Base-by-base conservation (phyloP, 2,329 filamentous ascomycete genomes). In the Cladophialophora carrionii region DNA sequence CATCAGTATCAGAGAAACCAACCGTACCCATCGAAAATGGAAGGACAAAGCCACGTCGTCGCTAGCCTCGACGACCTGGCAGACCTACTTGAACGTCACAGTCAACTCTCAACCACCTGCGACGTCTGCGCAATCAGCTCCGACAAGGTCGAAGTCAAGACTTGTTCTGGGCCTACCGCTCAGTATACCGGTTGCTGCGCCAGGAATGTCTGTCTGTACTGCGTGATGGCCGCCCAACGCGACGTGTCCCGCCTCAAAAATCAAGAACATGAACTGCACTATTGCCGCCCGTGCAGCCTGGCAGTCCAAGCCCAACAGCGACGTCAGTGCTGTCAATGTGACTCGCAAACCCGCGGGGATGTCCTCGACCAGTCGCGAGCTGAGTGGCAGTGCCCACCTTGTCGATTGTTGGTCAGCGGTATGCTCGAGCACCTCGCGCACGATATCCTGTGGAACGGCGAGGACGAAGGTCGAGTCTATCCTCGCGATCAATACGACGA, bases 371-470 rank as follows among this genome's bases (percentile, higher is more conserved):
- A 64, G 51, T 22, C 52, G 20, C 54, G 48, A 24, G 26, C 58
- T 17, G 57, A 64, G 17, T 67, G 65, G 65, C 65, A 62, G 49
- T 67, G 65, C 54, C 31, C 24, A 20, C 7, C 9, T 3, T 67
- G 65, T 43, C 53, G 62, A 26, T 10, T 22, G 22, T n/a, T 4
- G 14, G 41, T 37, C 14, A 31, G 24, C 7, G 32, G 43, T 14
- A 29, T 41, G n/a, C 55, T 56, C 29, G 41, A 57, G 32, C 34
- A n/a, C 20, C 20, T 52, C 10, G 65, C 65, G 22, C 49, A 43
- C n/a, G 14, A 53, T 8, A 64, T 64, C 24, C 55, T 67, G 34
- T 48, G 56, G 31, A 12, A 48, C 2, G 12, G 53, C 20, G 65
- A 67, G 34, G 49, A 9, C 17, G 14, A 34, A 24, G 31, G 32